Evolutionary conservation across 176 grass and related monocot genomes (phyloP).

Genomic region (Dactylis glomerata): DNA sequence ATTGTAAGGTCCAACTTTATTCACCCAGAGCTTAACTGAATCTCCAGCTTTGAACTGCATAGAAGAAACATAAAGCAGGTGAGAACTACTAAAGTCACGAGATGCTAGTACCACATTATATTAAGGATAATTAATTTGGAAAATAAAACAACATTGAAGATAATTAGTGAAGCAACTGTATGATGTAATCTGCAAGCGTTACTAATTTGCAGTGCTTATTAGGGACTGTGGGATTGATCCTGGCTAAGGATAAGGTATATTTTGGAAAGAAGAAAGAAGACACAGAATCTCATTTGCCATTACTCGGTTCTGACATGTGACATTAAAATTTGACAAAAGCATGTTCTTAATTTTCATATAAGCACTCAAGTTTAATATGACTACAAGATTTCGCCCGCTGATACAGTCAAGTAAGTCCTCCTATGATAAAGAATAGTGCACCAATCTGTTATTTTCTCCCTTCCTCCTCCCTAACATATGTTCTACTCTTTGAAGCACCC

Average conservation of each 20-base stretch:
- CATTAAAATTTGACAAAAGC: neutral
- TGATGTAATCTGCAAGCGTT: neutral
- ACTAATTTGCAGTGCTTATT: neutral
- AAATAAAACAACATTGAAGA: neutral
- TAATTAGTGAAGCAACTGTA: neutral
- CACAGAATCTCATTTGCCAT: neutral
- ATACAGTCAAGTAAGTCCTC: neutral
- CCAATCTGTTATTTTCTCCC: neutral
- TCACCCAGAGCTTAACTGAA: constrained; percentile 89
- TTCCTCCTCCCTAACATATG: neutral
- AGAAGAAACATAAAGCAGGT: constrained; percentile 24
- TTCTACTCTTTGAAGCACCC: neutral
- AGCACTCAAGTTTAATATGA: neutral
- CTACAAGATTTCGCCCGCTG: neutral
- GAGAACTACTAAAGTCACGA: neutral
- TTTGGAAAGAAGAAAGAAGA: neutral
- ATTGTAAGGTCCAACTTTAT: constrained; percentile 98
- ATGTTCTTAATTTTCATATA: neutral
- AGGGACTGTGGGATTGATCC: neutral
- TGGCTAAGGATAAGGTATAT: neutral
- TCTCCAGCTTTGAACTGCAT: constrained; percentile 80
- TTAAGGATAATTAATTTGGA: neutral
- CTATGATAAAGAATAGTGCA: neutral
- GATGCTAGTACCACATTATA: neutral
- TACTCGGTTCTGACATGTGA: neutral